These are phyloP conservation scores for Talaromyces verruculosus DNA, from an alignment of 2,329 filamentous ascomycete species.

Conservation along the genomic window DNA sequence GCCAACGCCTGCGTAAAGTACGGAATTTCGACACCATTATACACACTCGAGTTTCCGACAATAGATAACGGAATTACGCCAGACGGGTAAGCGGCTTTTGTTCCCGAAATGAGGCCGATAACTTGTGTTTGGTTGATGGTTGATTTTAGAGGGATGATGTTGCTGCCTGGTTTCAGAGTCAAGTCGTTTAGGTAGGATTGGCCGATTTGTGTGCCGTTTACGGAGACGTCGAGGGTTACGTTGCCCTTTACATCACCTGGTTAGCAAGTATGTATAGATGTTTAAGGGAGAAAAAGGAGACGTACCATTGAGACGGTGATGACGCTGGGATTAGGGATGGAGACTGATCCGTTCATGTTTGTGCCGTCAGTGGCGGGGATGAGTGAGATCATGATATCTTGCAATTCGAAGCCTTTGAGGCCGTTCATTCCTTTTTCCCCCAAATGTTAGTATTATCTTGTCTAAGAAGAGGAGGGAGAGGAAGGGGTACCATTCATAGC, in stretches of 20 bases:
- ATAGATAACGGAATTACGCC: slow-evolving; percentile 55
- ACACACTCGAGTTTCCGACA: slow-evolving; percentile 49
- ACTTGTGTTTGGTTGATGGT: slow-evolving; percentile 48
- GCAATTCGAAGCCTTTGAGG: slow-evolving; percentile 54
- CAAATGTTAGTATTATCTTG: too few relatives aligned
- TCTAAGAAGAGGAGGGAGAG: neutral
- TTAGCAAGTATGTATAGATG: neutral
- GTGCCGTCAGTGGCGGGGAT: slow-evolving; percentile 44
- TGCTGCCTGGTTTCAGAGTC: slow-evolving; percentile 55
- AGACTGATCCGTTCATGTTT: slow-evolving; percentile 56
- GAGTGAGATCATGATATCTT: slow-evolving; percentile 49
- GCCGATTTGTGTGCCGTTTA: slow-evolving; percentile 52
- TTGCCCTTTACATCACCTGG: slow-evolving; percentile 45
- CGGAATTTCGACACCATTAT: slow-evolving; percentile 50
- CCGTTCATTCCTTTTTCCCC: slow-evolving; percentile 63
- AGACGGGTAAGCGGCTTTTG: slow-evolving; percentile 40
- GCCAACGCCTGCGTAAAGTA: slow-evolving; percentile 57
- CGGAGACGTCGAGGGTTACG: slow-evolving; percentile 55
- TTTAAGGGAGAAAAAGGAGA: neutral
- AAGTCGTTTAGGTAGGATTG: slow-evolving; percentile 53
- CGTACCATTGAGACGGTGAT: slow-evolving; percentile 54
- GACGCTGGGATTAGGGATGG: slow-evolving; percentile 61
- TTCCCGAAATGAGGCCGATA: slow-evolving; percentile 29
- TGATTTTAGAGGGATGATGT: slow-evolving; percentile 52
- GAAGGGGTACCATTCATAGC: slow-evolving; percentile 54